Evolutionary conservation across 768 basidiomycete species (phyloP).

Genomic region (Xerocomus potaroensis): DNA sequence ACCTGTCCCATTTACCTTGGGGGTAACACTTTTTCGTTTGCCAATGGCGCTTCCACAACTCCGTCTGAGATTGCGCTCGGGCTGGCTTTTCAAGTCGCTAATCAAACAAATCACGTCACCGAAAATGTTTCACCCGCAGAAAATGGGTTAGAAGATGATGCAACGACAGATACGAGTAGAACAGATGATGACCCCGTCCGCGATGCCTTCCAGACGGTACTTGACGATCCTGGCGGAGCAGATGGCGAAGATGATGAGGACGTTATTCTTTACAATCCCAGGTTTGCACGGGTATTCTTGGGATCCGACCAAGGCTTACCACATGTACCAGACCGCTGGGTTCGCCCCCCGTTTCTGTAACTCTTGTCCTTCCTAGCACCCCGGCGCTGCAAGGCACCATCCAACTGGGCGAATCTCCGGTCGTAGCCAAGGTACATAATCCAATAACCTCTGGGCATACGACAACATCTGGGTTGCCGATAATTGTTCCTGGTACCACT

Average conservation of each 20-base stretch:
- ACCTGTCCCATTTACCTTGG: conserved; percentile 24
- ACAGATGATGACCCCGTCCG: conserved; percentile 76
- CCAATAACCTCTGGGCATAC: conserved; percentile 17
- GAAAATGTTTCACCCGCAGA: neutral
- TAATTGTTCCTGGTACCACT: conserved; percentile 41
- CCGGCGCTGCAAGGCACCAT: conserved; percentile 7
- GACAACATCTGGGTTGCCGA: conserved; percentile 22
- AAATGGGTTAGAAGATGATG: conserved; percentile 48
- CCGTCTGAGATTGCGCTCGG: conserved; percentile 5
- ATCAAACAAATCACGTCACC: conserved; percentile 14
- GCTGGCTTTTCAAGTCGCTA: conserved; percentile 1
- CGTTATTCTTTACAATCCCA: conserved; percentile 75
- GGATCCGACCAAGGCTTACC: conserved; percentile 6
- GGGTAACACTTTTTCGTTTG: conserved; percentile 19
- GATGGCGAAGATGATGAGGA: conserved; percentile 54
- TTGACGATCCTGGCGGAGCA: conserved; percentile 31
- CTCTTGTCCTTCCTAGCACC: conserved; percentile 18
- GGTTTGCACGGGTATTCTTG: conserved; percentile 33
- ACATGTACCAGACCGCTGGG: conserved; percentile 13
- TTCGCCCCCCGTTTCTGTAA: conserved; percentile 13
- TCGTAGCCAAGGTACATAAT: neutral
- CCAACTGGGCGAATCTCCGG: conserved; percentile 4
- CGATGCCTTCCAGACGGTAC: conserved; percentile 55
- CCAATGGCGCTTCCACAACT: conserved; percentile 3
- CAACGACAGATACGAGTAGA: conserved; percentile 62